Evolutionary conservation across 139 green algal species (phyloP), one percentile per base, ranked within the genome.

Genomic region (Chara braunii): DNA sequence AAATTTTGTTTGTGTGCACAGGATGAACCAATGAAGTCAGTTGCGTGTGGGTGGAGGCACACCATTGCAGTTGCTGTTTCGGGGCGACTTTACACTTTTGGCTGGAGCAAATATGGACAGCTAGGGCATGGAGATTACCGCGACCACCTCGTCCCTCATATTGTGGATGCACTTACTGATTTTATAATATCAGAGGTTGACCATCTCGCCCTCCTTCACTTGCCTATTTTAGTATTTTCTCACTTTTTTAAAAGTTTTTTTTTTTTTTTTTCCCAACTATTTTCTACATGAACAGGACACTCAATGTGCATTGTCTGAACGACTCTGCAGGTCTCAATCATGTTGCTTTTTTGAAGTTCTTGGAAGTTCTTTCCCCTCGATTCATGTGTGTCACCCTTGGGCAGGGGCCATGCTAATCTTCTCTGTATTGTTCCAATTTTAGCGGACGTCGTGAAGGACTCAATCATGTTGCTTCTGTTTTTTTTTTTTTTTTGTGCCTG

Each of bases 101-200:
- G 89, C 53, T 96, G 89, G 89, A 80, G 51, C 78, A 92, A 91
- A 67, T 95, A 94, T 55, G 89, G 87, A 7, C 89, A 95, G 79
- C 81, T 95, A 31, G 88, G 88, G 26, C 84, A 90, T 32, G 89
- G 89, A 0, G 79, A 89, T 77, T 60, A 73, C 8, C 60, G 79
- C 22, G 70, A 78, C 51, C 62, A 68, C 35, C 36, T 68, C 32
- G 29, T 26, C 3, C 72, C 72, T 2, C 57, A 59, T 3, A 53
- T 14, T 29, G 37, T 81, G 35, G 35, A 29, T 22, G 64, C 50
- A 2, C 26, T 78, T 2, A 43, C 64, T 34, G 59, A 70, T 33
- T 18, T 35, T 2, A 57, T 18, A 1, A 77, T 73, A 23, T 23
- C 26, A 23, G 37, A 77, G 59, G 44, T 77, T 31, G 7, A 22